These are phyloP conservation scores for Areca catechu DNA, from an alignment of 176 grass and related monocot genomes.

Conservation along the genomic window DNA sequence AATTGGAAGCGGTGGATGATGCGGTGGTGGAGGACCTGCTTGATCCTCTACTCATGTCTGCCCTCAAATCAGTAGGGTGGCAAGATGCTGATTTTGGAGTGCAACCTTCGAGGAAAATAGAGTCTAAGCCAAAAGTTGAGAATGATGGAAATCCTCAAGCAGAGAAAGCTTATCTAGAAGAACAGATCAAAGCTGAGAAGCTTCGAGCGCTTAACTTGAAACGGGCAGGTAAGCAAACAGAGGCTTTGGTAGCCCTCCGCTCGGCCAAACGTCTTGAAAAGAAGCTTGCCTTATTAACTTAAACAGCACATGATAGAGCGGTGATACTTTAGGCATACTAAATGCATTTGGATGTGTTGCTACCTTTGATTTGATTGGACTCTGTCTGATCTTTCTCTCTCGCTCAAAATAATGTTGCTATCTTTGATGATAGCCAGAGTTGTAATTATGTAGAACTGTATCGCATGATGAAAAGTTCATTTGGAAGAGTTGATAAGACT, in stretches of 20 bases:
- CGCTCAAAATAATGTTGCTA: too few relatives aligned
- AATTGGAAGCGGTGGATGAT: conserved; percentile 25
- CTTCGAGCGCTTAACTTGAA: conserved; percentile 71
- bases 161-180: conserved; percentile 61
- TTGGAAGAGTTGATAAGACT: too few relatives aligned
- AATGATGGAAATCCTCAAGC: conserved; percentile 16
- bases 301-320: neutral
- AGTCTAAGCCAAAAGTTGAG: conserved; percentile 3
- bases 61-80: conserved; percentile 71
- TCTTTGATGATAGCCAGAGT: too few relatives aligned
- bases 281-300: conserved; percentile 49
- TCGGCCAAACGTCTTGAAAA: conserved; percentile 72
- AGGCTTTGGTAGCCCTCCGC: conserved; percentile 76
- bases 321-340: too few relatives aligned
- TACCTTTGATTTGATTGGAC: too few relatives aligned
- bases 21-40: conserved; percentile 59
- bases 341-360: too few relatives aligned
- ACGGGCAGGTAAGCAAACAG: conserved; percentile 61
- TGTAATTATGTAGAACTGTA: too few relatives aligned
- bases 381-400: too few relatives aligned
- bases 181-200: conserved; percentile 80
- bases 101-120: conserved; percentile 28
- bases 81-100: conserved; percentile 30
- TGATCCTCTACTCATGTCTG: conserved; percentile 84
- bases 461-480: too few relatives aligned